These are phyloP conservation scores for Aspergillus sclerotioniger DNA, from an alignment of 495 filamentous ascomycete genomes.

Conservation along the genomic window DNA sequence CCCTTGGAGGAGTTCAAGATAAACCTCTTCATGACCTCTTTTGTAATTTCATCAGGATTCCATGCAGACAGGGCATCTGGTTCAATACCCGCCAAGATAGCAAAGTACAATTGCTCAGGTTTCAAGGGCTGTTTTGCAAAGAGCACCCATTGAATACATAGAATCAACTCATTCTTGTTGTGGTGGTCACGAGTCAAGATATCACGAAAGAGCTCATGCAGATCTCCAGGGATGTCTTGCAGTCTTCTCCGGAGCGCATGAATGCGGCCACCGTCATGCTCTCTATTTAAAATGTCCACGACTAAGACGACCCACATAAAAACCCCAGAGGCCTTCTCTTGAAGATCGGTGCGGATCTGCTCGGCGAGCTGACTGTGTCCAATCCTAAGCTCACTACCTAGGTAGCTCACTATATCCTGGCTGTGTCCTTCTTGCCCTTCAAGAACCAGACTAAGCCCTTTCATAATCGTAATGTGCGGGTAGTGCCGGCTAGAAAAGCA, in stretches of 20 bases:
- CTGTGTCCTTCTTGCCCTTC: slow-evolving; percentile 27
- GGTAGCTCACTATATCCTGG: slow-evolving; percentile 27
- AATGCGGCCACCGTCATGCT: slow-evolving; percentile 25
- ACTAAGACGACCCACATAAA: slow-evolving; percentile 51
- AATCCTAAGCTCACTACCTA: slow-evolving; percentile 24
- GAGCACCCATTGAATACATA: slow-evolving; percentile 40
- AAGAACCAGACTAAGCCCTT: slow-evolving; percentile 27
- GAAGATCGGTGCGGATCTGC: slow-evolving; percentile 25
- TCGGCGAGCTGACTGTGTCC: slow-evolving; percentile 14
- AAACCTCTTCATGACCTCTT: slow-evolving; percentile 23
- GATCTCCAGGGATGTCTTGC: slow-evolving; percentile 29
- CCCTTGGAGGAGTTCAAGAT: slow-evolving; percentile 42
- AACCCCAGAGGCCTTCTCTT: slow-evolving; percentile 36
- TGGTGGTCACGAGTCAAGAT: slow-evolving; percentile 32
- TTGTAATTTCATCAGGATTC: background rate
- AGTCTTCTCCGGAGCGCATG: slow-evolving; percentile 24
- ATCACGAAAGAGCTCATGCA: slow-evolving; percentile 37
- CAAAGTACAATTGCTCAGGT: slow-evolving; percentile 32
- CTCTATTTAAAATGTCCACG: slow-evolving; percentile 43
- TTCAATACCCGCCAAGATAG: slow-evolving; percentile 19
- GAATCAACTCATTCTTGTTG: slow-evolving; percentile 20
- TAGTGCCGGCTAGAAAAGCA: slow-evolving; percentile 53
- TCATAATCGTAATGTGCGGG: slow-evolving; percentile 39
- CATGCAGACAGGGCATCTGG: background rate
- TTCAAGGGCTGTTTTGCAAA: slow-evolving; percentile 29